Evolutionary conservation across 108 stramenopile genomes (phyloP).

Genomic region (Skeletonema grethae): DNA sequence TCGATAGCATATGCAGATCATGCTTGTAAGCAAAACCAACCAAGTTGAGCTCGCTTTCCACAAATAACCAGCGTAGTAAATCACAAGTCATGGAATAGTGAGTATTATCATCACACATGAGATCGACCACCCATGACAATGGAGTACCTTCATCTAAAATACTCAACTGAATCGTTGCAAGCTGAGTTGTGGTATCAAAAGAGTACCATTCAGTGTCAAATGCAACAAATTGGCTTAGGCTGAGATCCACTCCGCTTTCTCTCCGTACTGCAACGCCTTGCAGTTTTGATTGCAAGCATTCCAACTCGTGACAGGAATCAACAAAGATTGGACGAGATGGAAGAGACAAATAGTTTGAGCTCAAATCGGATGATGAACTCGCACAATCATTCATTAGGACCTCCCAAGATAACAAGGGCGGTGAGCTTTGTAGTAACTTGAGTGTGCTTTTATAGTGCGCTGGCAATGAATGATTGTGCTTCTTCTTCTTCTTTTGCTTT

Average conservation of each 20-base stretch:
- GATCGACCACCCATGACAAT: slow-evolving; percentile 38
- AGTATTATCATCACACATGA: slow-evolving; percentile 2
- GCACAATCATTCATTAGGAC: slow-evolving; percentile 10
- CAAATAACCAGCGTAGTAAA: slow-evolving; percentile 45
- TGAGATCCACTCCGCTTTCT: slow-evolving; percentile 1
- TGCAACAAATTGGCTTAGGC: slow-evolving; percentile 20
- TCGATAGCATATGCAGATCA: slow-evolving; percentile 31
- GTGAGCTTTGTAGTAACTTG: slow-evolving; percentile 2
- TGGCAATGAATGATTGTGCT: slow-evolving; percentile 3
- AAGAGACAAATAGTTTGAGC: slow-evolving; percentile 30
- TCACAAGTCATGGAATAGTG: slow-evolving; percentile 26
- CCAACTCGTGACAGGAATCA: slow-evolving; percentile 22
- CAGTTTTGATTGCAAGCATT: slow-evolving; percentile 27
- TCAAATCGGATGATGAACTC: not conserved
- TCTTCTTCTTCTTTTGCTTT: slow-evolving; percentile 10
- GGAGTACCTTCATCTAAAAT: slow-evolving; percentile 34
- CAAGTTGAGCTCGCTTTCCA: slow-evolving; percentile 30
- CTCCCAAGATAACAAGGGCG: slow-evolving; percentile 2
- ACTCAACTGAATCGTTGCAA: slow-evolving; percentile 46
- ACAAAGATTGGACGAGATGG: slow-evolving; percentile 42
- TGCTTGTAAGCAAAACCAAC: slow-evolving; percentile 40
- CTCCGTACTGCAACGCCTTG: not conserved
- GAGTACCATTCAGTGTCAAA: slow-evolving; percentile 43
- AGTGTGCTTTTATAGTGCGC: slow-evolving; percentile 4
- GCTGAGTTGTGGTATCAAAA: slow-evolving; percentile 20